These are phyloP conservation scores for Alopecurus myosuroides DNA, from an alignment of 176 grass and related monocot genomes.

Conservation along the genomic window DNA sequence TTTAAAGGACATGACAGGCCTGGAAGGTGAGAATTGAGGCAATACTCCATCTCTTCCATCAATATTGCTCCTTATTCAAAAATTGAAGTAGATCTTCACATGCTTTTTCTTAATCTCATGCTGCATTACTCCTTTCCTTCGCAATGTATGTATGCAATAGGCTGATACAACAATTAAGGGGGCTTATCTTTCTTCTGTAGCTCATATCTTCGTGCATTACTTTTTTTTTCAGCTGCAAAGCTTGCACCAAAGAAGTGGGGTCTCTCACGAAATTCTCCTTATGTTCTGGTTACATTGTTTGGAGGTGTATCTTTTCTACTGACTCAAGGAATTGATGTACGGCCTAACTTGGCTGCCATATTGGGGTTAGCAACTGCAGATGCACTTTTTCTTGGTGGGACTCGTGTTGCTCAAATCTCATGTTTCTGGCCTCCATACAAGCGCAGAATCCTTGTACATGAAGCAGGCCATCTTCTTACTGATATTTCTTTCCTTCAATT, in stretches of 20 bases:
- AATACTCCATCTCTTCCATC: not conserved
- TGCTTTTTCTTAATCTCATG: too few relatives aligned
- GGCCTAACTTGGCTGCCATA: constrained; percentile 69
- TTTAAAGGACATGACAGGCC: constrained; percentile 77
- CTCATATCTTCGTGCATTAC: constrained; percentile 16
- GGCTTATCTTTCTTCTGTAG: not conserved
- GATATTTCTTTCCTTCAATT: constrained; percentile 37
- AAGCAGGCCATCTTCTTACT: constrained; percentile 92
- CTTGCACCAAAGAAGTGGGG: constrained; percentile 95
- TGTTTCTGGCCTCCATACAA: constrained; percentile 92
- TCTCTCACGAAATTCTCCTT: constrained; percentile 56
- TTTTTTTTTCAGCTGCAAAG: constrained; percentile 63
- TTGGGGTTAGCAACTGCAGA: constrained; percentile 62
- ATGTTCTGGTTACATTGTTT: constrained; percentile 60
- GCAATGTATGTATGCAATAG: not conserved
- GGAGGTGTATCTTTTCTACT: constrained; percentile 68
- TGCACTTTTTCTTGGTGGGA: constrained; percentile 77
- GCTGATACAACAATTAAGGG: not conserved
- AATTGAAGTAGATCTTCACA: not conserved
- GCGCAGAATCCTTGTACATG: constrained; percentile 76
- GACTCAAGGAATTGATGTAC: constrained; percentile 73
- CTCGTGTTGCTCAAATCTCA: constrained; percentile 70
- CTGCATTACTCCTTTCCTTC: too few relatives aligned
- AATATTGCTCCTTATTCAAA: not conserved
- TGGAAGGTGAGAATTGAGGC: constrained; percentile 61